Percentiles rank a stretch among this genome's conserved stretches.
phyloP scores from a whole-genome alignment of 1,284 basidiomycete genomes.

The Naganishia liquefaciens region DNA sequence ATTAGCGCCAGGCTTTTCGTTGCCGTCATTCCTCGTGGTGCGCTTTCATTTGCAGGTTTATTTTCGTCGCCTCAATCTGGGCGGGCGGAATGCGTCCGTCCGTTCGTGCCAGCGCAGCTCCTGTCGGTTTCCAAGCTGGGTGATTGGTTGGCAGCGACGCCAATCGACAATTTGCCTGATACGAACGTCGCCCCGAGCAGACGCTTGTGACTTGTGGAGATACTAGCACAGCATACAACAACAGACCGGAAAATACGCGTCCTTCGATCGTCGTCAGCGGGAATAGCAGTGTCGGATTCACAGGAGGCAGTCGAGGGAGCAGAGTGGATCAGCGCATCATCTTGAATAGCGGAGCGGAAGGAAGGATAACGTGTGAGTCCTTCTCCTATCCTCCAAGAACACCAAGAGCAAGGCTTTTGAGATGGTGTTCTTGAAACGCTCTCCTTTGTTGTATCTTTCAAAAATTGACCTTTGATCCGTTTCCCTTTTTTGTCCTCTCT shows the following conservation, averaged over 20 bases:
- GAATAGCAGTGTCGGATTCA: background rate
- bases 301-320: background rate
- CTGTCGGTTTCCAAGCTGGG: constrained; percentile 11
- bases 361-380: too few species aligned
- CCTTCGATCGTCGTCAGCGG: too few species aligned
- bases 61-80: background rate
- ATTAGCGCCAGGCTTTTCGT: too few species aligned
- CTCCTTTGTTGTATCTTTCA: background rate
- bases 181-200: background rate
- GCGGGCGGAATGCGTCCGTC: background rate
- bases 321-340: background rate
- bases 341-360: background rate
- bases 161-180: background rate
- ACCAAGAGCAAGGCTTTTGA: background rate
- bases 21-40: background rate
- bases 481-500: background rate
- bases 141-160: constrained; percentile 12
- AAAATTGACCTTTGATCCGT: background rate
- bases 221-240: background rate
- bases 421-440: background rate
- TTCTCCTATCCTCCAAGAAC: too few species aligned
- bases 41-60: constrained; percentile 9
- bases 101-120: background rate
- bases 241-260: background rate
- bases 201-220: background rate